These are phyloP conservation scores for Barbatosphaeria neglecta DNA, from an alignment of 495 filamentous ascomycete species.

Conservation along the genomic window DNA sequence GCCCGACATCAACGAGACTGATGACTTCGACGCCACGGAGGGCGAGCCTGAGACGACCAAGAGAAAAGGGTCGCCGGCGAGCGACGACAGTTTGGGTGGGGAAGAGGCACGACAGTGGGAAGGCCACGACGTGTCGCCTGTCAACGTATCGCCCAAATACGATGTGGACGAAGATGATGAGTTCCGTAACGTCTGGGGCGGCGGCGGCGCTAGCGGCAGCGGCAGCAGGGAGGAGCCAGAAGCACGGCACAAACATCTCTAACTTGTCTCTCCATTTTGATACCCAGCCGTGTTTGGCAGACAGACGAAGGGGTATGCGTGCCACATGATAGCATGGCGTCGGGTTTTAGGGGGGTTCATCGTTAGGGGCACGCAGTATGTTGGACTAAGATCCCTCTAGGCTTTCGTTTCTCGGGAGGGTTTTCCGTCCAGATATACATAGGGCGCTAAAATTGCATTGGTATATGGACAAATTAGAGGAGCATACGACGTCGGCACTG, in stretches of 20 bases:
- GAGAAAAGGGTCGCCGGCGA: neutral
- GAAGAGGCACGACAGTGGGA: conserved; percentile 9
- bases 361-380: neutral
- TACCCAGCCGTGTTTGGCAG: neutral
- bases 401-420: too few relatives aligned
- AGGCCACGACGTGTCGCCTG: conserved; percentile 5
- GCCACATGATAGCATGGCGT: neutral
- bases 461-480: too few relatives aligned
- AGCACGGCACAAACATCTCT: neutral
- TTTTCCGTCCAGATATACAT: too few relatives aligned
- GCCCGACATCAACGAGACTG: neutral
- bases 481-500: too few relatives aligned
- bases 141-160: conserved; percentile 10
- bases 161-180: conserved; percentile 18
- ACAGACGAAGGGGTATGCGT: neutral
- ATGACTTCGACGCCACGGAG: conserved; percentile 8
- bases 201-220: conserved; percentile 1
- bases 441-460: too few relatives aligned
- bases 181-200: conserved; percentile 24
- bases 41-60: conserved; percentile 13
- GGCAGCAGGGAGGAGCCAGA: neutral
- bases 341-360: neutral
- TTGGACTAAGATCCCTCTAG: neutral
- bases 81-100: conserved; percentile 5
- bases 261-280: neutral